Evolutionary conservation across 1,284 basidiomycete species (phyloP).

Genomic region (Cerioporus squamosus): DNA sequence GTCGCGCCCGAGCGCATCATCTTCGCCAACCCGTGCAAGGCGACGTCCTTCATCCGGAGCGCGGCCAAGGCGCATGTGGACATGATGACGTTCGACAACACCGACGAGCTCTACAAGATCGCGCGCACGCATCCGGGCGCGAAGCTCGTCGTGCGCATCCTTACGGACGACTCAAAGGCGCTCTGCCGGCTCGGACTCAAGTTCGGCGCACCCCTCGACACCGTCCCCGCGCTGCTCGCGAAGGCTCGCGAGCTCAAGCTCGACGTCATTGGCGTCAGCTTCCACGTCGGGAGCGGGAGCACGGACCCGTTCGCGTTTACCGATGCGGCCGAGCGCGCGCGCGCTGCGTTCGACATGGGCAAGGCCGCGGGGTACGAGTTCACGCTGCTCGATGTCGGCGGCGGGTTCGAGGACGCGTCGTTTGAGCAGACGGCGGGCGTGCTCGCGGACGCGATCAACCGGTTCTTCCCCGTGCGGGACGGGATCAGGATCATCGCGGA

Average conservation of each 20-base stretch:
- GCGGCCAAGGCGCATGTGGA: constrained; percentile 83
- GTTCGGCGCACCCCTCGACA: constrained; percentile 91
- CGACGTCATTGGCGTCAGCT: constrained; percentile 93
- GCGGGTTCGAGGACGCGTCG: constrained; percentile 92
- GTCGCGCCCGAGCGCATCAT: constrained; percentile 85
- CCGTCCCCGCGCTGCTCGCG: constrained; percentile 80
- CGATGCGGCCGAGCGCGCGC: constrained; percentile 88
- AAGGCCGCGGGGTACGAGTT: constrained; percentile 83
- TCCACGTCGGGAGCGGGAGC: constrained; percentile 98
- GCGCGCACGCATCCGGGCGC: constrained; percentile 83
- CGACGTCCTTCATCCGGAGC: constrained; percentile 89
- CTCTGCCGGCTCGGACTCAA: constrained; percentile 95
- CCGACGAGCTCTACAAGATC: constrained; percentile 97
- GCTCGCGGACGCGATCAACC: constrained; percentile 74
- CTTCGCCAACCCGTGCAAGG: constrained; percentile 99
- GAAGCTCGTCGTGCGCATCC: constrained; percentile 91
- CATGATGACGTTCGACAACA: constrained; percentile 98
- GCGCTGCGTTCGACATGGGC: constrained; percentile 89
- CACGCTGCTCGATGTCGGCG: constrained; percentile 89
- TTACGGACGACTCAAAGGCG: constrained; percentile 96
- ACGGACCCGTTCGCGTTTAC: constrained; percentile 91
- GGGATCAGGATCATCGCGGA: constrained; percentile 92
- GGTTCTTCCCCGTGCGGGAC: constrained; percentile 84
- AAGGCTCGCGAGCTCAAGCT: constrained; percentile 84
- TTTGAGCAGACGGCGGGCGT: constrained; percentile 85